phyloP scores from a whole-genome alignment of 2,329 filamentous ascomycete genomes.

The Dactylellina haptotyla region DNA sequence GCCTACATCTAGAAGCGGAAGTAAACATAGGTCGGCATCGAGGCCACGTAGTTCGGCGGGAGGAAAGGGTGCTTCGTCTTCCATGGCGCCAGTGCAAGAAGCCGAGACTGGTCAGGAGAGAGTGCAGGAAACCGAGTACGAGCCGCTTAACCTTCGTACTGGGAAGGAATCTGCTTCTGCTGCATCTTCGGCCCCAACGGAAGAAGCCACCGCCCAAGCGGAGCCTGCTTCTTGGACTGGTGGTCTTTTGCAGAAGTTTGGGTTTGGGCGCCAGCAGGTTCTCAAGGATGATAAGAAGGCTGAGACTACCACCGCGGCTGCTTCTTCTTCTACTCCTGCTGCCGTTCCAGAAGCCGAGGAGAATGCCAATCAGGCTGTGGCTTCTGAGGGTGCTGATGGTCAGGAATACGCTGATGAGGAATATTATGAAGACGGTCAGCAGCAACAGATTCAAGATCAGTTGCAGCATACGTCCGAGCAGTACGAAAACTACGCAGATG shows the following conservation, averaged over 20 bases:
- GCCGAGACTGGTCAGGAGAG: slow-evolving; percentile 11
- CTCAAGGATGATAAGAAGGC: slow-evolving; percentile 9
- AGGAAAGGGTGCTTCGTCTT: neutral
- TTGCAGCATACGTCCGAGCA: slow-evolving; percentile 22
- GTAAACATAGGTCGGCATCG: slow-evolving; percentile 17
- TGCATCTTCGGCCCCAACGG: neutral
- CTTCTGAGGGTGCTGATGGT: neutral
- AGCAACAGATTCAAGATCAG: slow-evolving; percentile 14
- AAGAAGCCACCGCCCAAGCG: neutral
- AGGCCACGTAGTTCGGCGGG: slow-evolving; percentile 25
- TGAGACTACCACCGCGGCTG: neutral
- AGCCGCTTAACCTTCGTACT: slow-evolving; percentile 1
- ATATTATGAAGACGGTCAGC: slow-evolving; percentile 4
- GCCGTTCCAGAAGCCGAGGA: neutral
- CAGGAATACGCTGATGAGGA: slow-evolving; percentile 16
- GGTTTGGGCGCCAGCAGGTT: slow-evolving; percentile 12
- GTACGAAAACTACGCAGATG: slow-evolving; percentile 19
- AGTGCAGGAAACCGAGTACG: neutral
- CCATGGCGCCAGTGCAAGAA: slow-evolving; percentile 15
- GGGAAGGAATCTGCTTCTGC: neutral
- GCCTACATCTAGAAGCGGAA: slow-evolving; percentile 20
- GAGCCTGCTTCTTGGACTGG: slow-evolving; percentile 1
- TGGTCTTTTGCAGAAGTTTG: slow-evolving; percentile 10
- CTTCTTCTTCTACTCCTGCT: neutral
- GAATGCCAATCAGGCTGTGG: neutral